Percentiles rank a stretch among this genome's conserved stretches.
Conservation (phyloP, 768 basidiomycete genomes). For the Lactarius hengduanensis region DNA sequence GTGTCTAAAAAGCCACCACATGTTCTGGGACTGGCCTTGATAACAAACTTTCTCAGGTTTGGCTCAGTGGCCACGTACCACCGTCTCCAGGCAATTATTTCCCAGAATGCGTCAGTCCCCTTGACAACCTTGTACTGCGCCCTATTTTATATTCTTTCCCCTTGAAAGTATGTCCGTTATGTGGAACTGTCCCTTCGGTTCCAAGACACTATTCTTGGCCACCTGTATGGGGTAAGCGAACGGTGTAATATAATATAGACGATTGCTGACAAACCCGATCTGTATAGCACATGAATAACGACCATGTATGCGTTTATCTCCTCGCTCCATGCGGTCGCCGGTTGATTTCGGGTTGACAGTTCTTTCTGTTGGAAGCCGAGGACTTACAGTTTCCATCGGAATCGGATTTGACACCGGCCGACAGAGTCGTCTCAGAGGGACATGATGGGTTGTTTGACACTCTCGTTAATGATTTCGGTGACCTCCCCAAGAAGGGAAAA, state of each 20-base stretch:
- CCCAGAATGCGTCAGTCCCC: conserved; percentile 71
- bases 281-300: conserved; percentile 76
- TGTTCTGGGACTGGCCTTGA: neutral
- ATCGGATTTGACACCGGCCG: conserved; percentile 23
- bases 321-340: conserved; percentile 12
- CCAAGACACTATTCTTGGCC: conserved; percentile 86
- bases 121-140: conserved; percentile 22
- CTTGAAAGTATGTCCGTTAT: conserved; percentile 59
- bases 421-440: conserved; percentile 19
- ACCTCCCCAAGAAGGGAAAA: conserved; percentile 52
- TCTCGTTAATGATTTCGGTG: conserved; percentile 63
- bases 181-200: conserved; percentile 73
- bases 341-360: conserved; percentile 30
- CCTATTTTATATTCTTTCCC: conserved; percentile 18
- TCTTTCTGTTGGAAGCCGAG: conserved; percentile 38
- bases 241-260: conserved; percentile 33
- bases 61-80: conserved; percentile 79
- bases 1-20: conserved; percentile 36
- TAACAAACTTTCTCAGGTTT: conserved; percentile 40
- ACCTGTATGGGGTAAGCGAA: conserved; percentile 72
- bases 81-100: conserved; percentile 79
- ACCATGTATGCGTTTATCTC: conserved; percentile 53
- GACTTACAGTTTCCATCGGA: conserved; percentile 29
- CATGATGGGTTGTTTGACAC: conserved; percentile 50
- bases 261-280: conserved; percentile 29